phyloP scores from a whole-genome alignment of 306 rosid genomes.

The Begonia masoniana region DNA sequence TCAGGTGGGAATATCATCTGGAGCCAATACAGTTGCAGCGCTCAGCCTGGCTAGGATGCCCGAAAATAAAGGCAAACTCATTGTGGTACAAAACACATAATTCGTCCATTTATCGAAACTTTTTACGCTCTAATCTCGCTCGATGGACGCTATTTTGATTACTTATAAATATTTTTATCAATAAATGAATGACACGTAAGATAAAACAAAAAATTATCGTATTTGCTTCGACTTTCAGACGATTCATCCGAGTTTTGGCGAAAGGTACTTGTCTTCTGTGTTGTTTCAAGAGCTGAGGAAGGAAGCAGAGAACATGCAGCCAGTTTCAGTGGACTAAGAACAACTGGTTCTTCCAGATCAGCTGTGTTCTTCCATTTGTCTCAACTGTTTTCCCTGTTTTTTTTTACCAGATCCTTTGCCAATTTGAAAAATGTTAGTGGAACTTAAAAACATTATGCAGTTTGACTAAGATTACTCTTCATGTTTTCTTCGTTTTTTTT shows the following conservation, averaged over 20 bases:
- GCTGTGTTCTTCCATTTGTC: too few species aligned
- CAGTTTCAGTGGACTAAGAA: constrained; percentile 68
- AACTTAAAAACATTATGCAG: too few species aligned
- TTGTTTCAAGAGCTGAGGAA: constrained; percentile 67
- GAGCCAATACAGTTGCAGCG: constrained; percentile 92
- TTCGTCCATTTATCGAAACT: background rate
- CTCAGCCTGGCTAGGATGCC: constrained; percentile 67
- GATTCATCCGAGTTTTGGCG: constrained; percentile 90
- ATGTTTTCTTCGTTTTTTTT: too few species aligned
- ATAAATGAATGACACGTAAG: too few species aligned
- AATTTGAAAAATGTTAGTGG: too few species aligned
- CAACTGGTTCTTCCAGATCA: background rate
- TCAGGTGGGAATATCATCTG: constrained; percentile 91
- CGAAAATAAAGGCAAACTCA: constrained; percentile 89
- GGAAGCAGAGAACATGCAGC: constrained; percentile 95
- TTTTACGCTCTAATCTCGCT: too few species aligned
- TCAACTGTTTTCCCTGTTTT: too few species aligned
- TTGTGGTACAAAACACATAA: constrained; percentile 45
- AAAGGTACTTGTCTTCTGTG: constrained; percentile 85
- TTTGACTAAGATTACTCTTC: too few species aligned
- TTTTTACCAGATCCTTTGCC: too few species aligned
- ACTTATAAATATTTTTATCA: too few species aligned
- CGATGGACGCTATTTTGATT: too few species aligned
- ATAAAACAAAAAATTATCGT: too few species aligned
- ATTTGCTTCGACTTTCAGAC: constrained; percentile 32